Evolutionary conservation across 306 rosid species (phyloP), one percentile per base, ranked within the genome.

Genomic region (Crataegus laevigata): DNA sequence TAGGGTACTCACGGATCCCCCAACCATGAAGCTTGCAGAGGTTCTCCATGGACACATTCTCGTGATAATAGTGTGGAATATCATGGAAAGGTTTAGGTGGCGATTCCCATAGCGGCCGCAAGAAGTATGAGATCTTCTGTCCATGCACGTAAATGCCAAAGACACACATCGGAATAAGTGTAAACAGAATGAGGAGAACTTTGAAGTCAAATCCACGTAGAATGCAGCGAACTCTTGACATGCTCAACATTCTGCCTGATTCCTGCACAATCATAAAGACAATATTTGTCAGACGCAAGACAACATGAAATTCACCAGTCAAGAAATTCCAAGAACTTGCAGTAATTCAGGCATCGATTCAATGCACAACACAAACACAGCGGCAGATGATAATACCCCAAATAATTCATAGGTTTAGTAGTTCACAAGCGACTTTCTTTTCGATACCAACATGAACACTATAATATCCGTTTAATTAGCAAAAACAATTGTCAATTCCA

Each of bases 51-150:
- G 97, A 63, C 74, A 89, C 97, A 82, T 94, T 94, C 60, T 85
- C 98, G 19, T 92, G 88, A 64, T 94, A 92, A 79, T 94, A 94
- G 81, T 94, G 99, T 3, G 99, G 97, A 51, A 88, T 89, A 61
- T 89, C 88, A 75, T 89, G 72, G 82, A 94, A 94, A 71, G 92
- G 84, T 80, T 92, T 90, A 22, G 99, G 99, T 8, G 99, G 96
- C 5, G 88, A 85, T 72, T 94, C 99, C 99, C 99, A 94, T 14
- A 94, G 77, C 1, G 99, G 99, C 82, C 99, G 90, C 76, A 94
- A 82, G 85, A 94, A 94, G 96, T 94, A 94, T 11, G 99, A 90
- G 74, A 94, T 90, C 91, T 94, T 94, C 88, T 94, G 99, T 43
- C 99, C 99, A 47, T 94, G 99, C 21, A 91, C 70, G 68, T 89